These are phyloP conservation scores for Lipomyces chichibuensis DNA, from an alignment of 805 yeast genomes.

Conservation along the genomic window DNA sequence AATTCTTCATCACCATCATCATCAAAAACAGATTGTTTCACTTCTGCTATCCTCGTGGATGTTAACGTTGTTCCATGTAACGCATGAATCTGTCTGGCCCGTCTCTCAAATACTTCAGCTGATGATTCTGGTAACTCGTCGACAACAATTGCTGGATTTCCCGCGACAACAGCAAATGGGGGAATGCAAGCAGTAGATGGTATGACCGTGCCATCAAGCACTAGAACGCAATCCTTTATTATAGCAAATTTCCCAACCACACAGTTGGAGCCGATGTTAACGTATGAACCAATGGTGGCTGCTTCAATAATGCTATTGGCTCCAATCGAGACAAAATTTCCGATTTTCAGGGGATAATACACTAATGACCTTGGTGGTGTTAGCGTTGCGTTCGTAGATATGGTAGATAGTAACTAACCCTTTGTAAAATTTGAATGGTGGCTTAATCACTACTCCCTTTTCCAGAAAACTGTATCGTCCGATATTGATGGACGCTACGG, in stretches of 20 bases:
- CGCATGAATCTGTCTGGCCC: constrained; percentile 40
- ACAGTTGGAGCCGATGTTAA: constrained; percentile 45
- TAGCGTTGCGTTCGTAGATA: not conserved
- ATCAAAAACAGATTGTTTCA: constrained; percentile 19
- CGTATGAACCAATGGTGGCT: constrained; percentile 47
- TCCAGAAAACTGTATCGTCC: constrained; percentile 45
- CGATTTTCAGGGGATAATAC: constrained; percentile 46
- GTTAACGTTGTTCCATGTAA: constrained; percentile 15
- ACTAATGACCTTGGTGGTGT: constrained; percentile 15
- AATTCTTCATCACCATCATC: constrained; percentile 17
- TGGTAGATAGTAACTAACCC: constrained; percentile 22
- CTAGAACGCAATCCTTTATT: constrained; percentile 46
- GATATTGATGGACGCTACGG: constrained; percentile 39
- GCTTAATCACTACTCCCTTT: constrained; percentile 38
- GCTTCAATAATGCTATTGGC: constrained; percentile 42
- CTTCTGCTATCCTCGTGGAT: not conserved
- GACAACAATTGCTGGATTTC: constrained; percentile 39
- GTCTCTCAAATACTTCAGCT: constrained; percentile 41
- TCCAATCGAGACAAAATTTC: constrained; percentile 47
- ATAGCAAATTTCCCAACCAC: constrained; percentile 44
- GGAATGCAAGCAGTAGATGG: constrained; percentile 47
- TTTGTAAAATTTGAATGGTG: constrained; percentile 40
- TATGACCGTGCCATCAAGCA: constrained; percentile 42
- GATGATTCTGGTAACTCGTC: constrained; percentile 43
- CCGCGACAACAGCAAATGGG: constrained; percentile 42